Conservation (phyloP, 2,329 filamentous ascomycete species). For the Hypocrella siamensis region DNA sequence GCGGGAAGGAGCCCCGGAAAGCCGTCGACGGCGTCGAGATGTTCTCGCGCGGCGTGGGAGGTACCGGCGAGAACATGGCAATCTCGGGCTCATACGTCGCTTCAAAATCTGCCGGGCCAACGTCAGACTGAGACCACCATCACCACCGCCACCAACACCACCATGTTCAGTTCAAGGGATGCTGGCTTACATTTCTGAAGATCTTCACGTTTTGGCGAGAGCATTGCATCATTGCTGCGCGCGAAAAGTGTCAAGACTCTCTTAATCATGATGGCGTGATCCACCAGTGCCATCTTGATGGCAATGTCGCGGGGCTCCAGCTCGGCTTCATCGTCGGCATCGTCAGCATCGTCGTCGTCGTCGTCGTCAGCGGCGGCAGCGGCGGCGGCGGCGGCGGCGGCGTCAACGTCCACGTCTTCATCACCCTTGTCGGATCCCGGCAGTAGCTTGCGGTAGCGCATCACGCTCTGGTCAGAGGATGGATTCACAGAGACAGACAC, state of each 20-base stretch:
- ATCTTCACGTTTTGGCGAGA: slow-evolving; percentile 39
- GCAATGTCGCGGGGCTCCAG: slow-evolving; percentile 54
- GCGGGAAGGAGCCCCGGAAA: slow-evolving; percentile 29
- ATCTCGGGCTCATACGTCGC: slow-evolving; percentile 50
- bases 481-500: slow-evolving; percentile 64
- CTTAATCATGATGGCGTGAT: slow-evolving; percentile 79
- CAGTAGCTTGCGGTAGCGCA: slow-evolving; percentile 61
- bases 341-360: slow-evolving; percentile 22
- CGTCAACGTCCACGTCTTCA: slow-evolving; percentile 20
- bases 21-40: slow-evolving; percentile 27
- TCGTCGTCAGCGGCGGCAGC: slow-evolving; percentile 19
- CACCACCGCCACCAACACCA: neutral
- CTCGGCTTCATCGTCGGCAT: slow-evolving; percentile 27
- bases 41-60: slow-evolving; percentile 20
- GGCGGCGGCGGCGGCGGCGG: slow-evolving; percentile 18
- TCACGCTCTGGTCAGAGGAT: slow-evolving; percentile 59
- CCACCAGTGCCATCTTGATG: slow-evolving; percentile 70
- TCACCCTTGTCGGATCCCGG: slow-evolving; percentile 29
- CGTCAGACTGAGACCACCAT: neutral
- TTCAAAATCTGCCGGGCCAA: slow-evolving; percentile 37
- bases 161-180: neutral
- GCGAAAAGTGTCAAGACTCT: slow-evolving; percentile 59
- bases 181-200: slow-evolving; percentile 45
- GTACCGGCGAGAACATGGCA: slow-evolving; percentile 40
- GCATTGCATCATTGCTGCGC: slow-evolving; percentile 44